These are phyloP conservation scores for Plantago elongata DNA, from an alignment of 257 asterid genomes.

Conservation along the genomic window DNA sequence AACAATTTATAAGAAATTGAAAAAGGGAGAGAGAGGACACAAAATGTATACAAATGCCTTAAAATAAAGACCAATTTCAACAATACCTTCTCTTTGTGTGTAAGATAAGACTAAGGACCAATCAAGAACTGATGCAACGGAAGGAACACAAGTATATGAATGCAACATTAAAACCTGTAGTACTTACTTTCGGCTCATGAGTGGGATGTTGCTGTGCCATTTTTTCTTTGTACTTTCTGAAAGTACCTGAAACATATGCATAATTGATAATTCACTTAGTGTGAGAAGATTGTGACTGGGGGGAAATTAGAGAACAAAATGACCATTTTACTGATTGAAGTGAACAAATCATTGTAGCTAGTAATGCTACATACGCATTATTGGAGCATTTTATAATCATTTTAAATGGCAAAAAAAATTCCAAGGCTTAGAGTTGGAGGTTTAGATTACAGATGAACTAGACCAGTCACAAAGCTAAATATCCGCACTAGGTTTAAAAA, in stretches of 20 bases:
- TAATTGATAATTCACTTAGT: constrained; percentile 6
- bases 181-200: constrained; percentile 55
- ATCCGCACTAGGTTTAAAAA: too few relatives aligned
- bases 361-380: too few relatives aligned
- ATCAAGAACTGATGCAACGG: constrained; percentile 6
- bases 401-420: too few relatives aligned
- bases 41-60: not conserved
- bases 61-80: constrained; percentile 3
- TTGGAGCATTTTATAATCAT: too few relatives aligned
- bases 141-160: constrained; percentile 13
- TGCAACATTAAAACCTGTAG: constrained; percentile 8
- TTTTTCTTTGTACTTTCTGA: constrained; percentile 83
- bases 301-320: constrained; percentile 6
- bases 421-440: too few relatives aligned
- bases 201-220: constrained; percentile 45
- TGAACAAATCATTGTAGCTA: not conserved
- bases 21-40: not conserved
- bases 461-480: too few relatives aligned
- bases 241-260: constrained; percentile 67
- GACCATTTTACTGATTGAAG: not conserved
- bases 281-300: not conserved
- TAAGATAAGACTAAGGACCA: constrained; percentile 5
- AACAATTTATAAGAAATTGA: not conserved
- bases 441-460: too few relatives aligned
- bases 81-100: constrained; percentile 7